phyloP scores from a whole-genome alignment of 73 alveolate genomes.

The Blepharisma stoltei region DNA sequence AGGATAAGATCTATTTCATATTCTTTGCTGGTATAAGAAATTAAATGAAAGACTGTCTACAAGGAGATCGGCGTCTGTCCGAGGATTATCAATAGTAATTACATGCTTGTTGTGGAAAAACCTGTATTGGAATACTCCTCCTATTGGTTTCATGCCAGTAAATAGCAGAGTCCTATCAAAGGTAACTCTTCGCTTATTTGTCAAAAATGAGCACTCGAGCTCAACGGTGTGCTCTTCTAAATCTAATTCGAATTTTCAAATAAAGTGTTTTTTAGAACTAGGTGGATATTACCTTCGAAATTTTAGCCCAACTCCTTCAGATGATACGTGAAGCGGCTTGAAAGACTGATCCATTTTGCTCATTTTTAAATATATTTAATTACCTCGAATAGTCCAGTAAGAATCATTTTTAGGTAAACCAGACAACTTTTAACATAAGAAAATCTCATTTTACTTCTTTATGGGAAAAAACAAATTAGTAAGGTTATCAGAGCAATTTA shows the following conservation, averaged over 20 bases:
- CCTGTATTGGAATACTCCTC: slow-evolving; percentile 3
- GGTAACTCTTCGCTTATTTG: slow-evolving; percentile 26
- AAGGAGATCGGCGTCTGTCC: slow-evolving; percentile 4
- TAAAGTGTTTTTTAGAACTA: slow-evolving; percentile 11
- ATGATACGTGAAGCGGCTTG: too few relatives aligned
- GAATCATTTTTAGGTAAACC: too few relatives aligned
- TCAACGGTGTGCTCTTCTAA: slow-evolving; percentile 19
- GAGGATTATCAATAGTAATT: not conserved
- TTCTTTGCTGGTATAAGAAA: not conserved
- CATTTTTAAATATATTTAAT: too few relatives aligned
- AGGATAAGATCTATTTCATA: not conserved
- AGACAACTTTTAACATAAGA: too few relatives aligned
- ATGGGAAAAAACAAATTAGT: too few relatives aligned
- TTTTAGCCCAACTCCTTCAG: too few relatives aligned
- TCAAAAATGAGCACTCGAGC: slow-evolving; percentile 19
- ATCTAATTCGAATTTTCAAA: slow-evolving; percentile 11
- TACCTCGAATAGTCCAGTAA: too few relatives aligned
- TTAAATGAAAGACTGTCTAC: slow-evolving; percentile 14
- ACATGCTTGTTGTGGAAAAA: slow-evolving; percentile 4
- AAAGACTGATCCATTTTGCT: too few relatives aligned
- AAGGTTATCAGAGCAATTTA: too few relatives aligned
- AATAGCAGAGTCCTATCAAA: slow-evolving; percentile 20
- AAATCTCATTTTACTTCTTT: too few relatives aligned
- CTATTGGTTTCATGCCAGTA: slow-evolving; percentile 1
- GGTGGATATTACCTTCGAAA: too few relatives aligned